phyloP scores from a whole-genome alignment of 2,329 filamentous ascomycete genomes.

The Orbilia brochopaga region DNA sequence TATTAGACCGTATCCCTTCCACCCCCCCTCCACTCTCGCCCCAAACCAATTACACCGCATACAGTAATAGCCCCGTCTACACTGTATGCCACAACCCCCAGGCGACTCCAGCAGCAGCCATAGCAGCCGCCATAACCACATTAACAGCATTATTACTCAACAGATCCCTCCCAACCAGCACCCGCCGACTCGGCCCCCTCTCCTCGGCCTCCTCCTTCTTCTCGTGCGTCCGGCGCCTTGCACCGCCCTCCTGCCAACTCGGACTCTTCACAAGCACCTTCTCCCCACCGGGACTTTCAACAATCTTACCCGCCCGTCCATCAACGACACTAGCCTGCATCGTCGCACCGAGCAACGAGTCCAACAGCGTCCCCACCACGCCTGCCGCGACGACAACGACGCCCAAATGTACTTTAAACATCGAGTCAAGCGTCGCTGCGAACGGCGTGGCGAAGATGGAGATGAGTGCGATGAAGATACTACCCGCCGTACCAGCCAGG shows the following conservation, averaged over 20 bases:
- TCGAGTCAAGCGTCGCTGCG: constrained; percentile 65
- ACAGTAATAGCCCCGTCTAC: constrained; percentile 2
- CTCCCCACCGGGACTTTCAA: constrained; percentile 80
- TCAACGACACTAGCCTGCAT: constrained; percentile 88
- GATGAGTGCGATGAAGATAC: constrained; percentile 71
- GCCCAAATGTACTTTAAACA: constrained; percentile 61
- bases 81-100: constrained; percentile 39
- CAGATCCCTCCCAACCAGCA: constrained; percentile 72
- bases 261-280: constrained; percentile 60
- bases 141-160: constrained; percentile 97
- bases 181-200: constrained; percentile 65
- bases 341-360: constrained; percentile 83
- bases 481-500: constrained; percentile 74
- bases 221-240: constrained; percentile 57
- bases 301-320: constrained; percentile 79
- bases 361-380: constrained; percentile 77
- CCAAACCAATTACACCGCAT: too few species aligned
- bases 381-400: constrained; percentile 71
- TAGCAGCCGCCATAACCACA: constrained; percentile 81
- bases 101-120: constrained; percentile 70
- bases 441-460: constrained; percentile 73
- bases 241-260: constrained; percentile 56
- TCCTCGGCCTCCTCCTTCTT: constrained; percentile 59
- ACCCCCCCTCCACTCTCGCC: too few species aligned
- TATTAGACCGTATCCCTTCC: too few species aligned